These are phyloP conservation scores for Trichoderma erinaceum DNA, from an alignment of 495 filamentous ascomycete species.

Conservation along the genomic window DNA sequence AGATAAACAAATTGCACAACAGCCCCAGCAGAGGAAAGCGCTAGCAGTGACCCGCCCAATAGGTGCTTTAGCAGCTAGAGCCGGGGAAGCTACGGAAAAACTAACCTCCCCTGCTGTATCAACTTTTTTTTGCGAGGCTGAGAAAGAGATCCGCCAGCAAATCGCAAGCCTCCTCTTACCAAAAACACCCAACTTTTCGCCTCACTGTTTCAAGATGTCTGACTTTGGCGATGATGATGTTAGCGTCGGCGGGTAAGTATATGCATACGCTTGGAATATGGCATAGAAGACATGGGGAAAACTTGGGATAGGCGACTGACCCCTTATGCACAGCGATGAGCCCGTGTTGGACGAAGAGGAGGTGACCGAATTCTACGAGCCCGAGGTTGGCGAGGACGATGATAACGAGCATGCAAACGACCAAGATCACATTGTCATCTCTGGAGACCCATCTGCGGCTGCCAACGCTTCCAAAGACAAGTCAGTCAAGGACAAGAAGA, in stretches of 20 bases:
- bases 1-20: neutral
- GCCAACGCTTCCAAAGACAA: slow-evolving; percentile 47
- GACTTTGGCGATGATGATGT: slow-evolving; percentile 73
- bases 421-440: slow-evolving; percentile 56
- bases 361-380: slow-evolving; percentile 57
- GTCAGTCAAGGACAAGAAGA: slow-evolving; percentile 78
- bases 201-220: slow-evolving; percentile 57
- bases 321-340: slow-evolving; percentile 38
- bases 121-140: slow-evolving; percentile 11
- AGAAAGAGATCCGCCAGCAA: neutral
- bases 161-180: neutral
- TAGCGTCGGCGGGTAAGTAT: slow-evolving; percentile 37
- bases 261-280: neutral
- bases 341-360: slow-evolving; percentile 47
- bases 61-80: neutral
- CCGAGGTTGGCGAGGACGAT: slow-evolving; percentile 54
- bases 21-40: neutral
- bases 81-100: slow-evolving; percentile 6
- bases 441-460: slow-evolving; percentile 68
- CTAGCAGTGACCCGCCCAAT: neutral
- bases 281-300: neutral
- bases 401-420: slow-evolving; percentile 50
- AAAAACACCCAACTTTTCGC: neutral
- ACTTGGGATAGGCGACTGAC: slow-evolving; percentile 3
- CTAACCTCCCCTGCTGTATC: neutral